These are phyloP conservation scores for Alnus glutinosa DNA, from an alignment of 306 rosid species.

Conservation along the genomic window DNA sequence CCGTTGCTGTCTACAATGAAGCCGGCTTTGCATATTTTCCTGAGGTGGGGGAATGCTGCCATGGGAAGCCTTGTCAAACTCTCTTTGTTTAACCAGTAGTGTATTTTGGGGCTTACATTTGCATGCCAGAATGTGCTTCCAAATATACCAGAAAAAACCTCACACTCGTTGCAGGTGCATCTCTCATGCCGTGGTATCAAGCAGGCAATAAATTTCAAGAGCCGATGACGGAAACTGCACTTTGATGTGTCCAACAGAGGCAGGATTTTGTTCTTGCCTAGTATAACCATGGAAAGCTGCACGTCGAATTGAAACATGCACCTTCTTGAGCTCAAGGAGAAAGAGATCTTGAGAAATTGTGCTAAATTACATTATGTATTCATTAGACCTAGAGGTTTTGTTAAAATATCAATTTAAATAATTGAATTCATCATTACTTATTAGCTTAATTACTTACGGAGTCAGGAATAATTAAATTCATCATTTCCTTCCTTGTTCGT, in stretches of 20 bases:
- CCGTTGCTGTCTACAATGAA: slow-evolving; percentile 31
- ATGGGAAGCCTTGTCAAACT: slow-evolving; percentile 33
- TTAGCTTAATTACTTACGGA: too few relatives aligned
- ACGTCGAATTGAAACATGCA: not conserved
- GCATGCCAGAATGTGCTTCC: slow-evolving; percentile 40
- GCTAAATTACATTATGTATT: not conserved
- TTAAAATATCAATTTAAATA: too few relatives aligned
- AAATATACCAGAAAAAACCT: slow-evolving; percentile 38
- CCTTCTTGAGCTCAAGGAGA: not conserved
- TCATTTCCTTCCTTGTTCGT: not conserved
- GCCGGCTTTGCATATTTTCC: slow-evolving; percentile 35
- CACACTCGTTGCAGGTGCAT: slow-evolving; percentile 42
- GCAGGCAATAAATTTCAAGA: slow-evolving; percentile 25
- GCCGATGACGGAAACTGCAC: slow-evolving; percentile 24
- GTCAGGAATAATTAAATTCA: not conserved
- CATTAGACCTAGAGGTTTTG: not conserved
- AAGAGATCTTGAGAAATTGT: not conserved
- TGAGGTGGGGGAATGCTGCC: slow-evolving; percentile 40
- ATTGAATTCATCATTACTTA: too few relatives aligned
- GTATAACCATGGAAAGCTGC: slow-evolving; percentile 40
- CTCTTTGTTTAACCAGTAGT: slow-evolving; percentile 34
- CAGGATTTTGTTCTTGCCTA: slow-evolving; percentile 32
- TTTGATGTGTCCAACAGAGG: slow-evolving; percentile 29
- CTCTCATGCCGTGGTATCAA: slow-evolving; percentile 36
- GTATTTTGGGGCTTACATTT: slow-evolving; percentile 33